Evolutionary conservation across 2,329 filamentous ascomycete species (phyloP), one percentile per base, ranked within the genome.

Genomic region (Beauveria bassiana): DNA sequence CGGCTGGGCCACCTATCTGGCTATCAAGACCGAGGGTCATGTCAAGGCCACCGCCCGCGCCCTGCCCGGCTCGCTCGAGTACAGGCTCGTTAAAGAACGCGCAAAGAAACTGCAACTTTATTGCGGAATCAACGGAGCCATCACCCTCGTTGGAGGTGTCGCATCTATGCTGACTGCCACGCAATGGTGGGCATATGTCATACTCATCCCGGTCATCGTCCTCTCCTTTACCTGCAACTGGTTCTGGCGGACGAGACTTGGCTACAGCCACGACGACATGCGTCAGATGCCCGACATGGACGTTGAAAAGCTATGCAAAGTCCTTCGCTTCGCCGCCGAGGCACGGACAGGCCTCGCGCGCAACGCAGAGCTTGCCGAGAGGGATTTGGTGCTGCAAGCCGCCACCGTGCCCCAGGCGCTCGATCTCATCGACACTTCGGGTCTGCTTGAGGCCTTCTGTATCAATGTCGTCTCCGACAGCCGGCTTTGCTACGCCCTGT

Each of bases 151-250:
- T 0, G 79, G 79, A 5, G 79, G 79, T 6, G 77, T 74, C 1
- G 80, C 74, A 2, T 81, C 79, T 0, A 74, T 83, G 71, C 67
- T 82, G 3, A 82, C 80, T 0, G 76, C 80, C 0, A 78, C 76
- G 3, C 66, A 69, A 31, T 84, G 81, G 81, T 80, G 77, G 75
- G 81, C 77, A 2, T 84, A 84, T 54, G 71, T 81, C 0, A 72
- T 83, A 0, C 68, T 83, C 5, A 71, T 78, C 2, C 81, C 81
- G 0, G 81, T 81, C 64, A 79, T 83, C 9, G 61, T 78, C 3
- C 70, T 74, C 0, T 74, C 78, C 1, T 70, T 79, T 2, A 68
- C 76, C 8, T 78, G 77, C 66, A 83, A 83, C 56, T 69, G 74
- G n/a, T 76, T 79, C 68, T 83, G 79, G 78, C 70, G 80, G 1